Conservation (phyloP, 2,329 filamentous ascomycete genomes). For the Hymenoscyphus salicellus region DNA sequence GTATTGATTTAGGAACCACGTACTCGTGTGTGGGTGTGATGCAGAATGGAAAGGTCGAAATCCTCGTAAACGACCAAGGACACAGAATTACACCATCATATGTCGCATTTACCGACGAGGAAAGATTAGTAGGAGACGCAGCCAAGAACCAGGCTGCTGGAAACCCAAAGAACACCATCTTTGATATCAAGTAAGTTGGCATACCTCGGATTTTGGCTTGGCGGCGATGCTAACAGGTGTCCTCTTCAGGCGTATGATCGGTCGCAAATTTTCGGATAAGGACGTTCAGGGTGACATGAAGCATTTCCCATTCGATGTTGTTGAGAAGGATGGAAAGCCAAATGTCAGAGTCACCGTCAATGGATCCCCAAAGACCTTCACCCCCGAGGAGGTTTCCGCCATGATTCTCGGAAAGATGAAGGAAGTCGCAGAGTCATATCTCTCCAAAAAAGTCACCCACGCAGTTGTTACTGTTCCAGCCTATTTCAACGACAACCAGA, state of each 20-base stretch:
- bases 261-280: constrained; percentile 78
- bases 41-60: constrained; percentile 92
- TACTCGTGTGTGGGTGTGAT: constrained; percentile 91
- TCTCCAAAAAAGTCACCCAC: constrained; percentile 80
- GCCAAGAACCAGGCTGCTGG: constrained; percentile 91
- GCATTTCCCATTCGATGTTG: constrained; percentile 96
- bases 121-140: constrained; percentile 94
- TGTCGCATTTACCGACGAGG: constrained; percentile 94
- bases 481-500: constrained; percentile 98
- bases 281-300: constrained; percentile 92
- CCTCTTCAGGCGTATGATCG: constrained; percentile 68
- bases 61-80: constrained; percentile 94
- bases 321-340: constrained; percentile 87
- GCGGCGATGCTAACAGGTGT: constrained; percentile 35
- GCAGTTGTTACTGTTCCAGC: constrained; percentile 91
- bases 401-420: constrained; percentile 85
- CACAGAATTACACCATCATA: constrained; percentile 95
- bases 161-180: constrained; percentile 75
- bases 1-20: constrained; percentile 93
- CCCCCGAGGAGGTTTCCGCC: constrained; percentile 75
- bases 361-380: constrained; percentile 67
- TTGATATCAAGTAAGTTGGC: constrained; percentile 74
- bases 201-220: not conserved
- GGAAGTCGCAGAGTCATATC: constrained; percentile 74
- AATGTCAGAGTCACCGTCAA: constrained; percentile 71